Conservation (phyloP, 2,329 filamentous ascomycete genomes). For the Alternaria sp. region DNA sequence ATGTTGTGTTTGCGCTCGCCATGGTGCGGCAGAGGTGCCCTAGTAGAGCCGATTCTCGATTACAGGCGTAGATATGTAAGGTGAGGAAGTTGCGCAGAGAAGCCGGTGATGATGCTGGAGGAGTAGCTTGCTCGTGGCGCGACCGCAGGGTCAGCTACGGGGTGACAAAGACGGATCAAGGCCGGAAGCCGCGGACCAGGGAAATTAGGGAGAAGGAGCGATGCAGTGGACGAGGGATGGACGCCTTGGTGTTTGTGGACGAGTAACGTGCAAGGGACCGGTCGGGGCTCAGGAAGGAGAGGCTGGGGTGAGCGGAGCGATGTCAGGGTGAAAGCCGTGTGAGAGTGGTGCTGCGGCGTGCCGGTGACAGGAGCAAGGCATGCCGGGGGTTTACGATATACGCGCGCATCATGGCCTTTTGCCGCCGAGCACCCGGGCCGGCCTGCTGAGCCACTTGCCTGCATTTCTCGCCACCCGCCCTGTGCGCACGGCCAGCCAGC, state of each 20-base stretch:
- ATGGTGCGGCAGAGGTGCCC: slow-evolving; percentile 37
- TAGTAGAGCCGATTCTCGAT: slow-evolving; percentile 17
- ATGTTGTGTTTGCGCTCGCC: slow-evolving; percentile 57
- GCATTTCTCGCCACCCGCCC: background rate
- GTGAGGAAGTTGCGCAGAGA: slow-evolving; percentile 3
- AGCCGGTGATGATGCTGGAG: slow-evolving; percentile 6
- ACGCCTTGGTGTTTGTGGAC: background rate
- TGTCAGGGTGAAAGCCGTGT: slow-evolving; percentile 35
- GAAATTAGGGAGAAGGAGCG: slow-evolving; percentile 38
- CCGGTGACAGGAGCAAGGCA: slow-evolving; percentile 25
- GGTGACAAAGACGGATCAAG: slow-evolving; percentile 20
- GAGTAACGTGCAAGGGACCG: slow-evolving; percentile 1
- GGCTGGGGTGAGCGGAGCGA: slow-evolving; percentile 46
- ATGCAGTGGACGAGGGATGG: slow-evolving; percentile 14
- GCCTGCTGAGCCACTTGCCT: slow-evolving; percentile 2
- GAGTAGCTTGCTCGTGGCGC: slow-evolving; percentile 13
- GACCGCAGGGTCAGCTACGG: slow-evolving; percentile 16
- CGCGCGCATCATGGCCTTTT: slow-evolving; percentile 38
- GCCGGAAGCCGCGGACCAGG: slow-evolving; percentile 41
- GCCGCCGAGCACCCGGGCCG: slow-evolving; percentile 6
- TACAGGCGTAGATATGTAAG: slow-evolving; percentile 5
- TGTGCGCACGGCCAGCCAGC: slow-evolving; percentile 7
- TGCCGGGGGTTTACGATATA: slow-evolving; percentile 8
- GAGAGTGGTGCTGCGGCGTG: slow-evolving; percentile 40
- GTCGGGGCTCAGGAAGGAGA: slow-evolving; percentile 42